These are phyloP conservation scores for Melaleuca quinquenervia DNA, from an alignment of 345 rosid species.

Conservation along the genomic window DNA sequence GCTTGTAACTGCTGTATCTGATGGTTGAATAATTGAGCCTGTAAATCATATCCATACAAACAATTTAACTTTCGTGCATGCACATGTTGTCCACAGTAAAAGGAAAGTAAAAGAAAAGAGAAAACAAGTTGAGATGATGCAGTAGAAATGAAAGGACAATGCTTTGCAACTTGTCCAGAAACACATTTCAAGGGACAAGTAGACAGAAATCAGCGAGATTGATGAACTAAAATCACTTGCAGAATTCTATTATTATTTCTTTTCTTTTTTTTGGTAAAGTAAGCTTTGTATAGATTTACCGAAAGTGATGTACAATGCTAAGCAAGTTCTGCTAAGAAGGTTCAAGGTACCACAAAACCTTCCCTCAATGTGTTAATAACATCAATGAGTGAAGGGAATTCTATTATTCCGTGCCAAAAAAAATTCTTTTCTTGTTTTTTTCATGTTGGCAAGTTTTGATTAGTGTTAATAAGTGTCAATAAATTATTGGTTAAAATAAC, in stretches of 20 bases:
- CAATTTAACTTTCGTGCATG: background rate
- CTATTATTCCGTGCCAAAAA: background rate
- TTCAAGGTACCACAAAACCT: too few relatives aligned
- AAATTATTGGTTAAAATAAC: background rate
- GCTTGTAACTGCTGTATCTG: conserved; percentile 30
- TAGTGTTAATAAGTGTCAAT: background rate
- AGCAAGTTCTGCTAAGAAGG: too few relatives aligned
- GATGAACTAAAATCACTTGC: background rate
- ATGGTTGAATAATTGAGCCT: conserved; percentile 30
- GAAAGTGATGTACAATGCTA: too few relatives aligned
- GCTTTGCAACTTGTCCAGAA: background rate
- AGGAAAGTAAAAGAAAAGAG: background rate
- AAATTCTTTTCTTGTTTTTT: background rate
- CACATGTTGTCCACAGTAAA: background rate
- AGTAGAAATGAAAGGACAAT: background rate
- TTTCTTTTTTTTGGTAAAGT: too few relatives aligned
- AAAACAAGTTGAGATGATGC: background rate
- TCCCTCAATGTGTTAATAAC: too few relatives aligned
- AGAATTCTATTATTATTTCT: background rate
- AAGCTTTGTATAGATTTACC: too few relatives aligned
- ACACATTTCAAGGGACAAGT: background rate
- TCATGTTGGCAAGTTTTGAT: background rate
- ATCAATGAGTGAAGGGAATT: too few relatives aligned
- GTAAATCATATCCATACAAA: background rate
- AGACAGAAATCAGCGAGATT: background rate